Evolutionary conservation across 2,329 filamentous ascomycete species (phyloP).

Genomic region (Epichloe baconii): DNA sequence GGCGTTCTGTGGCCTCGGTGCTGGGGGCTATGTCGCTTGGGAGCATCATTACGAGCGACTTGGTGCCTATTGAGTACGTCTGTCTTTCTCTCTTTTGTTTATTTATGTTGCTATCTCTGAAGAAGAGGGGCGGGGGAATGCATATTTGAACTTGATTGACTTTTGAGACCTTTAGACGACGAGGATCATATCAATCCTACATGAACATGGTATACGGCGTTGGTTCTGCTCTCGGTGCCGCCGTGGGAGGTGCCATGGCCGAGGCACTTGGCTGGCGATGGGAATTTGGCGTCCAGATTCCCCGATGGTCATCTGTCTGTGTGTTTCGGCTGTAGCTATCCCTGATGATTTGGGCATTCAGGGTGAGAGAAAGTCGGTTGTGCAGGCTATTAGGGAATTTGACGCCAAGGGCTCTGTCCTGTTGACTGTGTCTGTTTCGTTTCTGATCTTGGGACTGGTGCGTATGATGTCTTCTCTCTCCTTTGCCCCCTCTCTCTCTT

Average conservation of each 20-base stretch:
- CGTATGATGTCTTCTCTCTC: slow-evolving; percentile 11
- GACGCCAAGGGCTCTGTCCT: slow-evolving; percentile 42
- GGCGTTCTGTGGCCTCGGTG: slow-evolving; percentile 59
- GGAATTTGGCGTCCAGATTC: slow-evolving; percentile 54
- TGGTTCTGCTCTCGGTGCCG: slow-evolving; percentile 48
- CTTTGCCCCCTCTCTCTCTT: neutral
- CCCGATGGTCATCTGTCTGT: slow-evolving; percentile 32
- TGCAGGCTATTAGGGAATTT: slow-evolving; percentile 40
- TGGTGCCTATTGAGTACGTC: slow-evolving; percentile 57
- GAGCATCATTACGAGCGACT: slow-evolving; percentile 58
- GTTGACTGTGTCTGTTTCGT: slow-evolving; percentile 39
- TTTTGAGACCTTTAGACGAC: slow-evolving; percentile 18
- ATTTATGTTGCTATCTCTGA: neutral
- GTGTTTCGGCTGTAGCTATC: slow-evolving; percentile 32
- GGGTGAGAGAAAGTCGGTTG: slow-evolving; percentile 28
- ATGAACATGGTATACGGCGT: slow-evolving; percentile 52
- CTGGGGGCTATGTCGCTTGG: slow-evolving; percentile 55
- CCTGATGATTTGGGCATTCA: slow-evolving; percentile 39
- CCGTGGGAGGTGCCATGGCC: slow-evolving; percentile 55
- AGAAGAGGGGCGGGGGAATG: neutral
- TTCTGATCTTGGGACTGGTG: slow-evolving; percentile 45
- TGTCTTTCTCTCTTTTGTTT: slow-evolving; percentile 1
- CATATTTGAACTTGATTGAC: too few relatives aligned
- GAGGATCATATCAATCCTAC: slow-evolving; percentile 62
- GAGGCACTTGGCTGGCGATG: slow-evolving; percentile 61